Base-by-base conservation (phyloP, 2,329 filamentous ascomycete species). In the Hymenoscyphus repandus region DNA sequence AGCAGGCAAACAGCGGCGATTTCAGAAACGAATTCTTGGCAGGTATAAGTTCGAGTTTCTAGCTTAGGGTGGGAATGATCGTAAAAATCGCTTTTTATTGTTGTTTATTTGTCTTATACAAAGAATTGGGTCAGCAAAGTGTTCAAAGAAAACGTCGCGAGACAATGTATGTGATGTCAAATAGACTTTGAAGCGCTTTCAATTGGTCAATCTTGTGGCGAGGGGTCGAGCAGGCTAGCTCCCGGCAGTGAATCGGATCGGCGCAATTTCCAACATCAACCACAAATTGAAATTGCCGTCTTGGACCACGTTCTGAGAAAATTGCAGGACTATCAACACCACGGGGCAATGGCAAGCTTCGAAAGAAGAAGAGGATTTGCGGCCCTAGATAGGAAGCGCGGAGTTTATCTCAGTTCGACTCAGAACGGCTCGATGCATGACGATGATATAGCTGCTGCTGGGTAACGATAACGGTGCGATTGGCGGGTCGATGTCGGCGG, bases 1-100 rank as follows among this genome's bases (percentile, higher is more conserved):
- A 79, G 78, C 82, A 84, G 80, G 80, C 80, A 74, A 80, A 68
- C 48, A 47, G 57, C 60, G 58, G 62, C 57, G 56, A 56, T 56
- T 56, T 56, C 45, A 49, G 58, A 51, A 41, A 50, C 38, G 36
- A 20, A 45, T 49, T 17, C 39, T 45, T 45, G 40, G 50, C 40
- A 49, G 15, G 50, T 17, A 22, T 22, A n/a, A n/a, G 45, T 41
- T 31, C 22, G 27, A 42, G 30, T 20, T 27, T 27, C 40, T 30
- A 11, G 15, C 17, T 38, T 38, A 22, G 31, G 17, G 2, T 18
- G 22, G 39, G 20, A 27, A 27, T 4, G 22, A 7, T 7, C 22
- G 22, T 27, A 7, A 27, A n/a, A 27, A 27, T 27, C 22, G 22
- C 22, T 27, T 7, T 10, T 18, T 17, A 31, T 3, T 11, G 12